Base-by-base conservation (phyloP, 768 basidiomycete species). In the Tulasnella sp. region DNA sequence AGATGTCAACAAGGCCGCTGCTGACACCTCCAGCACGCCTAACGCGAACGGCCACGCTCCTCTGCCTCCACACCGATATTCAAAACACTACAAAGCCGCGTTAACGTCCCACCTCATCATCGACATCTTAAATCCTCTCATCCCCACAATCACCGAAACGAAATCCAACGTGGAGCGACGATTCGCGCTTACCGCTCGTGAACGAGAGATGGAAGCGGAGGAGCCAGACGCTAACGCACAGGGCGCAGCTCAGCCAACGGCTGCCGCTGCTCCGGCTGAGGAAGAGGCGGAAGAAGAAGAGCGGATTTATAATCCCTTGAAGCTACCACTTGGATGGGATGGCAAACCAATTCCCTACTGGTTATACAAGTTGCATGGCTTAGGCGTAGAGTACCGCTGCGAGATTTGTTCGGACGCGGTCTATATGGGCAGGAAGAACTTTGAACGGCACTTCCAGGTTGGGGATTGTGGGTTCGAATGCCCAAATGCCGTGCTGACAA, bases 261-360 rank as follows among this genome's bases (percentile, higher is more conserved):
- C 87, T 2, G 83, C 86, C 16, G 83, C 83, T 3, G 88, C 86
- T 75, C 85, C 85, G 20, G 90, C 86, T 48, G 84, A 85, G 10
- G 92, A 92, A 76, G 95, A 97, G 79, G 95, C 96, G 70, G 96
- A 96, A 80, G 96, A 95, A 81, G 96, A 99, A 82, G 97, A 96
- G 82, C 90, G 94, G 81, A 96, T 99, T 44, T 99, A 99, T 85
- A 99, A 99, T 81, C 98, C 98, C 70, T 89, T 99, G 73, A 99
- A 99, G 85, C 86, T 99, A 57, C 98, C 98, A 18, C 87, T 98
- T 29, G 95, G 95, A 5, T 98, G 96, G 96, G 98, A 99, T 82
- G 96, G 97, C 42, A 99, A 99, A 83, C 98, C 98, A 26, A 99
- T 99, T 82, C 98, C 98, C 44, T 98, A 97, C 83, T 98, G 96